Percentiles rank a stretch among this genome's conserved stretches.
These are phyloP conservation scores for Phytophthora multivora DNA, from an alignment of 352 stramenopile genomes.

Conservation along the genomic window DNA sequence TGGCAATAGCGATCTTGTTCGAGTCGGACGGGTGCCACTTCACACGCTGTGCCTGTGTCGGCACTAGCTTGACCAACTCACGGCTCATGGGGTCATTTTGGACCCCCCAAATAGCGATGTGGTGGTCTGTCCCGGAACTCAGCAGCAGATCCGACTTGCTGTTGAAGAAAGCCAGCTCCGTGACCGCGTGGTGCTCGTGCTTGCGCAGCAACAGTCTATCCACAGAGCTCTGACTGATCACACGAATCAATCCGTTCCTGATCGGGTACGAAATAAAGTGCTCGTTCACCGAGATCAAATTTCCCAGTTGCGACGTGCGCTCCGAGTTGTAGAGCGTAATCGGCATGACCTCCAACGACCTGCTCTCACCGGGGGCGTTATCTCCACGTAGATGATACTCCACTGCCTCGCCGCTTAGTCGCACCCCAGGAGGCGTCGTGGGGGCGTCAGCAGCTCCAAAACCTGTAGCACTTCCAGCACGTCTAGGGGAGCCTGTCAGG, in stretches of 20 bases:
- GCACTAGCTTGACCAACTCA: conserved; percentile 70
- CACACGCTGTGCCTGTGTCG: conserved; percentile 63
- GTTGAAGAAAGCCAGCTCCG: conserved; percentile 81
- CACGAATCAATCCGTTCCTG: conserved; percentile 81
- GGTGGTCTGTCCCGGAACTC: conserved; percentile 69
- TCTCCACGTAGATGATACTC: conserved; percentile 60
- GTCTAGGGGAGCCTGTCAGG: conserved; percentile 46
- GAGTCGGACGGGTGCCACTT: conserved; percentile 83
- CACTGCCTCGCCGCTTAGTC: conserved; percentile 52
- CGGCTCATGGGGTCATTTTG: conserved; percentile 68
- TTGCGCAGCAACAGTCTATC: conserved; percentile 75
- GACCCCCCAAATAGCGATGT: conserved; percentile 80
- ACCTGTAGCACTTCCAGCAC: conserved; percentile 26
- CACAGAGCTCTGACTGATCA: conserved; percentile 82
- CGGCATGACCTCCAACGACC: conserved; percentile 81
- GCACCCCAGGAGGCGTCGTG: conserved; percentile 46
- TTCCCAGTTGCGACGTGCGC: conserved; percentile 71
- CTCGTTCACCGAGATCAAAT: conserved; percentile 81
- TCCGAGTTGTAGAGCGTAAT: conserved; percentile 86
- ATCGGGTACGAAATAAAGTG: conserved; percentile 90
- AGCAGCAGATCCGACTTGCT: conserved; percentile 71
- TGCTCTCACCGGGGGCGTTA: conserved; percentile 39
- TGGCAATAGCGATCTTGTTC: conserved; percentile 76
- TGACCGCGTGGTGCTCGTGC: conserved; percentile 73
- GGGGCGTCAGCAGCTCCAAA: conserved; percentile 24